Evolutionary conservation across 2,329 filamentous ascomycete genomes (phyloP), one percentile per base, ranked within the genome.

Genomic region (Stromatinia cepivora): DNA sequence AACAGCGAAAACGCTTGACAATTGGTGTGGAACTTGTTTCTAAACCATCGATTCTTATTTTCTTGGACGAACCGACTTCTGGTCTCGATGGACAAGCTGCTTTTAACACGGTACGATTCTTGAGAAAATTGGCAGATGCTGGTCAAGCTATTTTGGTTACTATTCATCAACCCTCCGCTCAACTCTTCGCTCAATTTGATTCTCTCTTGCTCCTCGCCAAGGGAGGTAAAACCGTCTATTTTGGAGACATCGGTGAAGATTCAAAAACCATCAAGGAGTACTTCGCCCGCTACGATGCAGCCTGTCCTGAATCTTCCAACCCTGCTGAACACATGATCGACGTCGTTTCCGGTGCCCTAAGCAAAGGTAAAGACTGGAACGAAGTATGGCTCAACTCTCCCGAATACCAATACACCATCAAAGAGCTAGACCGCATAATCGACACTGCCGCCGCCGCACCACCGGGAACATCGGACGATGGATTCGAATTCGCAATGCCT

Each of bases 181-280:
- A 85, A 54, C 77, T 87, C 5, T 87, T 87, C 75, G 80, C 84
- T 70, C 79, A 82, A 56, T 86, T 90, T 66, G 88, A 90, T 71
- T 84, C 85, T 1, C 80, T 90, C 2, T 80, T 90, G 0, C 88
- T 91, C 78, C 82, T 91, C 4, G 87, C 87, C 11, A 84, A 82
- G 69, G 89, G 89, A 50, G 89, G 89, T 0, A 87, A 84, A 76
- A 90, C 88, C 0, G 87, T 91, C 0, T 92, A 92, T 75, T 91
- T 91, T 77, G 89, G 89, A 10, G 82, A 90, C 2, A 87, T 91
- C 53, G 89, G 89, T 0, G 75, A 84, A 0, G 84, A 88, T 72
- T 89, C 87, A 0, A 79, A 80, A 4, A 86, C 81, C 0, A 78
- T 91, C 63, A 82, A 87, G 1, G 80, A 82, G 53, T 90, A 90